Evolutionary conservation across 2,329 filamentous ascomycete genomes (phyloP), one percentile per base, ranked within the genome.

Genomic region (Aureobasidium sp.): DNA sequence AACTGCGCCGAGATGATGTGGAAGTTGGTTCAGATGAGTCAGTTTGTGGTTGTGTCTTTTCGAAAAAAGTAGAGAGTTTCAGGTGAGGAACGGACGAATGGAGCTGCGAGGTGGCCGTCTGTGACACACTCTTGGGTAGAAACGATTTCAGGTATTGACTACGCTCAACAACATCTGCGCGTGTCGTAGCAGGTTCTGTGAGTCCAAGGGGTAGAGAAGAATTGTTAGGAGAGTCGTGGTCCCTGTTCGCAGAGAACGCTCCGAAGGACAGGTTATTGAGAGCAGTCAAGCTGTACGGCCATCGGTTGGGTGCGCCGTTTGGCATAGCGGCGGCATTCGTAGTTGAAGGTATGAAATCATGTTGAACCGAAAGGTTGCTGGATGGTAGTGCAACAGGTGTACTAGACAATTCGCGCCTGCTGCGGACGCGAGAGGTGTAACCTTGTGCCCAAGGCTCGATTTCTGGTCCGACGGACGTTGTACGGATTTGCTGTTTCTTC

Each of bases 1-100:
- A 68, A n/a, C 46, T 62, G 32, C 67, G 67, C 26, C 15, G 39
- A 23, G 36, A n/a, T 23, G 23, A n/a, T 32, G 34, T 12, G 8
- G 26, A 9, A 32, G 23, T 36, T 42, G 34, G 46, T 20, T 12
- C 39, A 20, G 46, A 7, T 7, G 47, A 51, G 7, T 27, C 13
- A 23, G 17, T n/a, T 17, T 41, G 47, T 5, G 48, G 46, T 26
- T 61, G 55, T 48, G 55, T 8, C 32, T 58, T 26, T 20, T 58
- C 41, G 29, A 58, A 34, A 12, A 37, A 48, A n/a, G 12, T 48
- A 3, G 32, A 37, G 42, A 37, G 39, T 13, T 58, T 20, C 15
- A 29, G 23, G 13, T 12, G n/a, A 12, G 55, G n/a, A 23, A 48
- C 5, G 17, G 42, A 23, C 5, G 55, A 29, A 9, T 58, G 20